Evolutionary conservation across 164 flowering plant species (phyloP), one percentile per base, ranked within the genome.

Genomic region (Euptelea pleiosperma): DNA sequence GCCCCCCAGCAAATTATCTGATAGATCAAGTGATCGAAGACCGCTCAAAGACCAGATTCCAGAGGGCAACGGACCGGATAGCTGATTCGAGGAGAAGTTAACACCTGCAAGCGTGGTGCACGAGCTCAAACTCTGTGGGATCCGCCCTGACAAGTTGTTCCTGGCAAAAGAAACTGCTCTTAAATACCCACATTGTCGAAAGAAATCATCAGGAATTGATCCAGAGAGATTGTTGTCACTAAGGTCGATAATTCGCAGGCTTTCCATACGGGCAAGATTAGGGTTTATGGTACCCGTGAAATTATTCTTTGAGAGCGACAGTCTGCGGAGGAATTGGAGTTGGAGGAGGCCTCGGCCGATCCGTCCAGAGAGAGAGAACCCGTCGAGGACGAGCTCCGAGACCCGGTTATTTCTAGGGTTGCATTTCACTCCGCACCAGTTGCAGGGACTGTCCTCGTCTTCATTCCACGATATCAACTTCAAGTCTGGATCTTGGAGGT

Each of bases 381-480:
- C 91, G 42, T 89, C 89, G 5, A 92, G 93, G 35, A 68, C 70
- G 31, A 92, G 81, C 65, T 87, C 93, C 1, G 84, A 57, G 36
- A 87, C 98, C 43, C 98, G 62, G 44, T 82, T 81, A 46, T 83
- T 79, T 71, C 83, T 75, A 14, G 87, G 89, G 72, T 78, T 74
- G 76, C 96, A 92, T 66, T 63, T 71, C 3, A 89, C 72, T 1
- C 98, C 95, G 12, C 12, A 36, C 98, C 98, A 89, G 75, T 58
- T 66, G 64, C 98, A 92, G 34, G 96, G 81, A 31, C 52, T 79
- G 46, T 79, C 75, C 50, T 85, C 95, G 42, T 92, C 96, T 64
- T 85, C 91, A 43, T 74, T 83, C 98, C 98, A 92, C 39, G 92
- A 78, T 3, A 61, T 55, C 15, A 92, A 73, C 65, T 78, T 81